Base-by-base conservation (phyloP, 2,329 filamentous ascomycete species). In the Pleochaeta shiraiana region DNA sequence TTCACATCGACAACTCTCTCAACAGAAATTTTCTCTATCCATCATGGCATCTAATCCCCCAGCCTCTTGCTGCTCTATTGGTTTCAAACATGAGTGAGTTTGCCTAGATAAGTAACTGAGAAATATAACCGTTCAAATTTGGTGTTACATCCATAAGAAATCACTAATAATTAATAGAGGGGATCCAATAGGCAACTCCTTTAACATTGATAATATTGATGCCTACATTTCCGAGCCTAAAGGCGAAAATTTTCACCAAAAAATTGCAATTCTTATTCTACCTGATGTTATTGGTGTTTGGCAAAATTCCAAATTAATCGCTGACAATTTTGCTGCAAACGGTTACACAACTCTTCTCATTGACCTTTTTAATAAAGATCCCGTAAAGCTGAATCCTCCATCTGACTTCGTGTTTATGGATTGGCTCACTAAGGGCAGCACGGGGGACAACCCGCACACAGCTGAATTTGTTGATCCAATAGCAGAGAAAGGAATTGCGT, bases 301-400 rank as follows among this genome's bases (percentile, higher is more conserved):
- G 78, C 76, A 80, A 66, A 84, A 86, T 74, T 75, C 77, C 71
- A 74, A 85, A 74, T 76, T 87, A 67, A 81, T 90, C 70, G 87
- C 87, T 66, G 88, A 91, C 76, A 82, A 87, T 70, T 87, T 81
- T 73, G 88, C 88, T 65, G 81, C 82, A 68, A 86, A 86, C 72
- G 87, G 71, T 9, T 72, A 72, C 59, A 71, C 69, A 39, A 71
- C 70, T 65, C 75, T 88, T 50, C 79, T 90, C 66, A 81, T 86
- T 31, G 87, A 91, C 73, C 74, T 87, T 63, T 87, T 90, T 78
- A 79, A 83, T 67, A 85, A 84, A 66, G 83, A 88, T 70, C 72
- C 82, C 19, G 73, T 88, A 64, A 71, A 76, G 0, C 70, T 85
- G 67, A 80, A 84, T 71, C 61, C 63, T 19, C 74, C 77, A 6